These are phyloP conservation scores for Monoraphidium neglectum DNA, from an alignment of 139 green algal species.

Conservation along the genomic window DNA sequence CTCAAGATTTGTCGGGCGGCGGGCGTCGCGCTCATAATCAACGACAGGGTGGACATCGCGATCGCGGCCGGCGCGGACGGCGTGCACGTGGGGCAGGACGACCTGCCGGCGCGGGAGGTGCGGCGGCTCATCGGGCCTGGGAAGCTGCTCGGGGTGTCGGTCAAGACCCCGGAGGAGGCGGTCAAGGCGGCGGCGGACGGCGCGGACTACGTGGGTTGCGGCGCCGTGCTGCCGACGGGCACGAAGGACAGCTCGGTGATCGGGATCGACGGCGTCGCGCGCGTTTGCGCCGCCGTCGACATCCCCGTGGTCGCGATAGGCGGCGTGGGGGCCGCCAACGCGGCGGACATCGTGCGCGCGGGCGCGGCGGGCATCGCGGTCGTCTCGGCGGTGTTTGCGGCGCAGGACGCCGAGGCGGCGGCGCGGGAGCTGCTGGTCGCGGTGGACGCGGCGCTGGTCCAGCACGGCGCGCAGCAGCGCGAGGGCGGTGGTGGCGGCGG, in stretches of 20 bases:
- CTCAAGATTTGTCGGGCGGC: constrained; percentile 52
- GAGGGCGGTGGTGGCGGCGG: too few species aligned
- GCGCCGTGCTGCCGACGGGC: constrained; percentile 75
- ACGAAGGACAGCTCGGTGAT: constrained; percentile 87
- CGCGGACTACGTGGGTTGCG: constrained; percentile 90
- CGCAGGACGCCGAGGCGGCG: constrained; percentile 48
- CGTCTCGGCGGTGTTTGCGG: constrained; percentile 78
- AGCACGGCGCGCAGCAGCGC: constrained; percentile 2
- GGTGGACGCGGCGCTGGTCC: constrained; percentile 1
- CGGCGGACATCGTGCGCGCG: constrained; percentile 37
- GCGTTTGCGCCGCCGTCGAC: constrained; percentile 48
- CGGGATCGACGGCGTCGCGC: constrained; percentile 65
- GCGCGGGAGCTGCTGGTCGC: constrained; percentile 40
- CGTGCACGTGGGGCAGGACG: constrained; percentile 88
- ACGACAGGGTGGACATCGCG: constrained; percentile 93
- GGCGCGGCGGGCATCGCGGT: constrained; percentile 73
- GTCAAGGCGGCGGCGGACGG: constrained; percentile 59
- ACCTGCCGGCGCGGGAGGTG: constrained; percentile 69
- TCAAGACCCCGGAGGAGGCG: constrained; percentile 76
- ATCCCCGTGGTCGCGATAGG: constrained; percentile 92
- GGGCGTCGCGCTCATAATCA: constrained; percentile 88
- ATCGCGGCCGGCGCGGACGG: constrained; percentile 83
- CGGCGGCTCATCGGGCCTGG: constrained; percentile 54
- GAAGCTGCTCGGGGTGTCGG: constrained; percentile 86
- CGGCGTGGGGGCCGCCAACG: constrained; percentile 72